Evolutionary conservation across 75 land plant species (phyloP).

Genomic region (Sequoiadendron giganteum): DNA sequence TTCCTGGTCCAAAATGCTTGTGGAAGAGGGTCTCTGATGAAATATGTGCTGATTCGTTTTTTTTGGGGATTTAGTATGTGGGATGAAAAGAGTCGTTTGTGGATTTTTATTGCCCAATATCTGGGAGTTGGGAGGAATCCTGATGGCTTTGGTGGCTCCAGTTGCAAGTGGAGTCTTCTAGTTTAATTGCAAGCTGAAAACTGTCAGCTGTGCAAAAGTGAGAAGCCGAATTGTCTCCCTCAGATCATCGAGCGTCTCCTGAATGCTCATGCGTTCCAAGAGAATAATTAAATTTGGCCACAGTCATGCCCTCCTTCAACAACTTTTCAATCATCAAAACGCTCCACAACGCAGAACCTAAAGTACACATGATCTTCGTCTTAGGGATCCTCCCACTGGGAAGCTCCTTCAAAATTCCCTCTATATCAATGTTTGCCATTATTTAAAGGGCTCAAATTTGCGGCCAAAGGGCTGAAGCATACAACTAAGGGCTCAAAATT

Average conservation of each 20-base stretch:
- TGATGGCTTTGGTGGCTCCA: neutral
- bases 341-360: constrained; percentile 73
- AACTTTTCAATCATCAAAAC: constrained; percentile 73
- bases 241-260: constrained; percentile 70
- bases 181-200: too few species aligned
- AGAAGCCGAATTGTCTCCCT: constrained; percentile 18
- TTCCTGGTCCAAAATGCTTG: too few species aligned
- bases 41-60: too few species aligned
- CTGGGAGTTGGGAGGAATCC: neutral
- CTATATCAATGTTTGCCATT: constrained; percentile 75
- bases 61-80: neutral
- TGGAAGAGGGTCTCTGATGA: too few species aligned
- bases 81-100: too few species aligned
- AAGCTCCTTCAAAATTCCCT: constrained; percentile 46
- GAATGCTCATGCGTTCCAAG: constrained; percentile 81
- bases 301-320: constrained; percentile 78
- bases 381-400: constrained; percentile 43
- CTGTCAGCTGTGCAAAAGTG: neutral
- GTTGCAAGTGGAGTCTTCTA: neutral
- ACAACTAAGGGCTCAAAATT: too few species aligned
- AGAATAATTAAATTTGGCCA: constrained; percentile 85
- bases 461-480: too few species aligned
- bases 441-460: neutral
- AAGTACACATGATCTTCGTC: constrained; percentile 82
- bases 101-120: neutral